phyloP scores from a whole-genome alignment of 108 stramenopile species.

The Schizochytrium sp. region DNA sequence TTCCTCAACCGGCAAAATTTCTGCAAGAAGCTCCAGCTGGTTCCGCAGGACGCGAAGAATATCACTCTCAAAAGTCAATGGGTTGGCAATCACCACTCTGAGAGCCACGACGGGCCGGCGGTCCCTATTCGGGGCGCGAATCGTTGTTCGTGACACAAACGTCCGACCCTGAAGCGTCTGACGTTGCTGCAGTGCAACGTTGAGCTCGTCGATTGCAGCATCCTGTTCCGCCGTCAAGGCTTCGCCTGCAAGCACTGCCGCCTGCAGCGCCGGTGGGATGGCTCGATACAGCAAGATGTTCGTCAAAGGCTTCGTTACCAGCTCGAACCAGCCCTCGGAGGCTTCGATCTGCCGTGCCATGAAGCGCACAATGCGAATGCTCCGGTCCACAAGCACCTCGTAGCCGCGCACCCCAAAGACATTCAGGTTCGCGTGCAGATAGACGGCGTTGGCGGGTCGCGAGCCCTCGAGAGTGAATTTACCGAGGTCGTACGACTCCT shows the following conservation, averaged over 20 bases:
- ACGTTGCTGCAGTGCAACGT: background rate
- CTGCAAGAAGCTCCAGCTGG: background rate
- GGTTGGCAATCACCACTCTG: background rate
- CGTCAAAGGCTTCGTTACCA: background rate
- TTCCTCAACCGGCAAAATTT: background rate
- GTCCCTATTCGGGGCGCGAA: background rate
- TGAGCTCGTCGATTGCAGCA: background rate
- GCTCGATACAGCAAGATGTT: background rate
- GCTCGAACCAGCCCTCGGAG: background rate
- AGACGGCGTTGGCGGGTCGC: slow-evolving; percentile 6
- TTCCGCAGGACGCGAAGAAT: background rate
- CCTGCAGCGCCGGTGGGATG: background rate
- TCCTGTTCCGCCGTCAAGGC: background rate
- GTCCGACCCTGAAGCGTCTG: background rate
- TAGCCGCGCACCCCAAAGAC: background rate
- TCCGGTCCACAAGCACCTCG: background rate
- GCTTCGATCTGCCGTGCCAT: background rate
- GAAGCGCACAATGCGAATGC: background rate
- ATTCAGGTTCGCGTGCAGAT: background rate
- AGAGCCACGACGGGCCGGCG: background rate
- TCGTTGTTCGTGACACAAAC: background rate
- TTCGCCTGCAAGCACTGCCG: background rate
- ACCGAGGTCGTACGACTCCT: slow-evolving; percentile 7
- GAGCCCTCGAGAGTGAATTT: slow-evolving; percentile 12
- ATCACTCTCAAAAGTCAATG: background rate